Conservation (phyloP, 345 rosid genomes). For the Ceriops tagal region DNA sequence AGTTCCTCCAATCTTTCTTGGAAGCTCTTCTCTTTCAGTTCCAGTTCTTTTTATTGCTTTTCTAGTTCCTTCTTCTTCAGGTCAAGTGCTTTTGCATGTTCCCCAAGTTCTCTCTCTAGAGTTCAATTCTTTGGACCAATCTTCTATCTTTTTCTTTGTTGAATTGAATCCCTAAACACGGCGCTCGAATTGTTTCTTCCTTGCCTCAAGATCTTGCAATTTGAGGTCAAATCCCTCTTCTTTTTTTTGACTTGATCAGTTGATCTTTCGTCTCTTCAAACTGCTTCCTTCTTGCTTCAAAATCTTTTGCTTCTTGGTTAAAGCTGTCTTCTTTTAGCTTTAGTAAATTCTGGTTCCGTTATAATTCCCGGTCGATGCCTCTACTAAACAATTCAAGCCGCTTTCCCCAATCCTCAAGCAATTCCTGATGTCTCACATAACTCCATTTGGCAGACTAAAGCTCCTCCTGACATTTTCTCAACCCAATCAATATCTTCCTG, state of each 20-base stretch:
- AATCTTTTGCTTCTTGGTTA: not conserved
- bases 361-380: not conserved
- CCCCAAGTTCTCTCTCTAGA: not conserved
- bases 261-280: not conserved
- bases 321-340: not conserved
- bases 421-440: not conserved
- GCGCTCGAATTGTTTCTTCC: too few species aligned
- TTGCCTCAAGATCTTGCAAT: too few species aligned
- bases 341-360: not conserved
- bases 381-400: not conserved
- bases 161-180: too few species aligned
- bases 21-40: not conserved
- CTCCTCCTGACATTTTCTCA: not conserved
- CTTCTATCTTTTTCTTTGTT: too few species aligned
- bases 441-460: not conserved
- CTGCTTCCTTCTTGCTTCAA: constrained; percentile 3
- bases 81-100: not conserved
- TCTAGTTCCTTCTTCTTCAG: not conserved
- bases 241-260: too few species aligned
- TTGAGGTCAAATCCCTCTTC: too few species aligned
- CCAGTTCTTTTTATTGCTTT: not conserved
- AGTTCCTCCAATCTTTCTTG: not conserved
- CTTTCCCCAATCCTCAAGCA: not conserved
- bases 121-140: not conserved
- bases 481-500: not conserved